Conservation (phyloP, 2,329 filamentous ascomycete genomes). For the Diaporthe australafricana region DNA sequence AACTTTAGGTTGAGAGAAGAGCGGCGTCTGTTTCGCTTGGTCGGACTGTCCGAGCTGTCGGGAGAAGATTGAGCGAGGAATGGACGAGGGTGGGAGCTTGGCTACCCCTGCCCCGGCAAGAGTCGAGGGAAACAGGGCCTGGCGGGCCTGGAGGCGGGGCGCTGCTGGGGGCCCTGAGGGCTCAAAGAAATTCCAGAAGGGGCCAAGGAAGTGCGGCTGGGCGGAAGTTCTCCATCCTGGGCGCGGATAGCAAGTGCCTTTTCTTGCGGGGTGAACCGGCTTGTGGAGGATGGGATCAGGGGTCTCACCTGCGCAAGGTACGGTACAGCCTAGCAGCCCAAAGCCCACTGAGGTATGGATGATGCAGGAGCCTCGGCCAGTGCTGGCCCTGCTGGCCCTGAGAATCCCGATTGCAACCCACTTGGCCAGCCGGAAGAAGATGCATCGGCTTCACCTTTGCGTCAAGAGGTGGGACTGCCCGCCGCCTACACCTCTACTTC, state of each 20-base stretch:
- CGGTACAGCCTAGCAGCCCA: conserved; percentile 6
- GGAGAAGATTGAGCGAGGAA: conserved; percentile 11
- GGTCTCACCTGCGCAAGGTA: conserved; percentile 10
- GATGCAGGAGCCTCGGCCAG: conserved; percentile 1
- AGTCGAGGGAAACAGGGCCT: conserved; percentile 23
- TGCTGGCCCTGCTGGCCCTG: conserved; percentile 29
- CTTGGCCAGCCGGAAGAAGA: conserved; percentile 21
- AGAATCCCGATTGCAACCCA: conserved; percentile 35
- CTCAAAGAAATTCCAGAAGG: conserved; percentile 32
- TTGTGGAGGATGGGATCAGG: conserved; percentile 17
- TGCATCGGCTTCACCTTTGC: conserved; percentile 30
- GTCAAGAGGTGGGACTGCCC: conserved; percentile 22
- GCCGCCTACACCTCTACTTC: neutral
- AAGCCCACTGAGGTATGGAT: conserved; percentile 11
- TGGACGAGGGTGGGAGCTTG: conserved; percentile 1
- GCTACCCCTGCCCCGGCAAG: conserved; percentile 32
- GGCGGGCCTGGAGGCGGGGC: neutral
- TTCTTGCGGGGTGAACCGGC: conserved; percentile 37
- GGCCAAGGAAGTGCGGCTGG: conserved; percentile 18
- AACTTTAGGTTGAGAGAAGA: neutral
- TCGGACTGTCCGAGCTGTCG: conserved; percentile 20
- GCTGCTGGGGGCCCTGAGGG: neutral
- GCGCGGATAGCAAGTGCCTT: conserved; percentile 26
- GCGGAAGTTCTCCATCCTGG: conserved; percentile 30
- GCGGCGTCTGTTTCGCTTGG: conserved; percentile 4